Base-by-base conservation (phyloP, 1,284 basidiomycete genomes). In the Rhodotorula sp. region DNA sequence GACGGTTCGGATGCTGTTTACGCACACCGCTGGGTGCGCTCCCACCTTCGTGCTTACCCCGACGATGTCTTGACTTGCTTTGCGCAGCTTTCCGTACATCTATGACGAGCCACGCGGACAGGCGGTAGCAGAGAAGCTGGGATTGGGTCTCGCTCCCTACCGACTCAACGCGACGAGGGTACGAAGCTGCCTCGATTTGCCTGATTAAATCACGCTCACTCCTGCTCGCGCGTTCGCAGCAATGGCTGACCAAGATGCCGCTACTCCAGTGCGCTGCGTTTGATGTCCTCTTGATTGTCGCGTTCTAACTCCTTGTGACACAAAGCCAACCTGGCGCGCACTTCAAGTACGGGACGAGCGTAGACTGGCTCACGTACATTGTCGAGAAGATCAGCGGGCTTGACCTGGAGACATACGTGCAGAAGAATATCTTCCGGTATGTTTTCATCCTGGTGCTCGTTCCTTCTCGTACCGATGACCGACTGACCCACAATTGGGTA, bases 341-440 rank as follows among this genome's bases (percentile, higher is more conserved):
- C 14, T 74, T 59, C 56, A n/a, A 44, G 7, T 74, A 74, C 62
- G 67, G 70, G 16, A 61, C 62, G 5, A 58, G 57, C 48, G 62
- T 67, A 49, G 73, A 74, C 53, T 69, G 66, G 58, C 61, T 74
- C 17, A 63, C 67, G 5, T 59, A 64, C 23, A 44, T 66, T 48
- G 60, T 74, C 49, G 61, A 71, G 34, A 48, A 52, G 8, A 65
- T 68, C 7, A 61, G 55, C n/a, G 73, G 73, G 3, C 17, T 66
- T 9, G 23, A 61, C 3, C 56, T 74, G 10, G 67, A 60, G 17
- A 34, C 55, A 3, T 74, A 74, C 64, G 42, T 67, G 41, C 45
- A 72, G 25, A 25, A 61, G 21, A 44, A 70, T 58, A 72, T 74
- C 60, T 74, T 74, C 61, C 52, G 17, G 69, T 69, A 19, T 7